These are phyloP conservation scores for Elsinoe necatrix DNA, from an alignment of 2,329 filamentous ascomycete species.

Conservation along the genomic window DNA sequence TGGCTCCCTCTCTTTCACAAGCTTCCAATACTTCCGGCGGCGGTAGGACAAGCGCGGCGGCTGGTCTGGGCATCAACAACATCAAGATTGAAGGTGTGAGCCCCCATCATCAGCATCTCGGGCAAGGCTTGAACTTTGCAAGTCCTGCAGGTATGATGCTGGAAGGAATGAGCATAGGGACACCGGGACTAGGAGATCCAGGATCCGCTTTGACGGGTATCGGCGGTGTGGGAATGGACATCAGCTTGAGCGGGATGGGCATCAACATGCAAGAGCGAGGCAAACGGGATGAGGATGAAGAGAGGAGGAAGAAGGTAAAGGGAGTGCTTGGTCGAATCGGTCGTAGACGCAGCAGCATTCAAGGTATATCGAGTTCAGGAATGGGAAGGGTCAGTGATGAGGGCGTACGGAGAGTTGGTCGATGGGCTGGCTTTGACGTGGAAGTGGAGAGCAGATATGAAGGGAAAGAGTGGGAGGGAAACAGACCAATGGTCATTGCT, in stretches of 20 bases:
- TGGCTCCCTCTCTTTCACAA: conserved; percentile 28
- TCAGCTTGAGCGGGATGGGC: conserved; percentile 36
- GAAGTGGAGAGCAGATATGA: conserved; percentile 23
- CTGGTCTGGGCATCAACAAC: conserved; percentile 20
- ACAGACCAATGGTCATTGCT: conserved; percentile 31
- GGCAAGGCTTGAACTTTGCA: conserved; percentile 21
- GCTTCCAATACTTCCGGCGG: conserved; percentile 22
- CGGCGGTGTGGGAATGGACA: conserved; percentile 35
- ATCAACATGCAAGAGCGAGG: conserved; percentile 33
- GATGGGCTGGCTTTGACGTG: conserved; percentile 54
- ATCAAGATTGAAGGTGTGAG: conserved; percentile 26
- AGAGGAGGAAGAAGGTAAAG: conserved; percentile 46
- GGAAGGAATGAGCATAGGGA: conserved; percentile 31
- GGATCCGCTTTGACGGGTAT: conserved; percentile 20
- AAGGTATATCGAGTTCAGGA: conserved; percentile 53
- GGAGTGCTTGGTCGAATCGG: conserved; percentile 43
- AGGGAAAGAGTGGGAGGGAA: conserved; percentile 23
- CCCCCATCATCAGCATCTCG: conserved; percentile 24
- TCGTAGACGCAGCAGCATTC: background rate
- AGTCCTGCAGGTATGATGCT: conserved; percentile 29
- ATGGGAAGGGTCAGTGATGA: conserved; percentile 66
- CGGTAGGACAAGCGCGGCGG: background rate
- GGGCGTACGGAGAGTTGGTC: conserved; percentile 62
- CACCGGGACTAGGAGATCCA: conserved; percentile 21
- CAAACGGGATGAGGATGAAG: conserved; percentile 44